These are phyloP conservation scores for Colletotrichum destructivum DNA, from an alignment of 2,329 filamentous ascomycete species.

Conservation along the genomic window DNA sequence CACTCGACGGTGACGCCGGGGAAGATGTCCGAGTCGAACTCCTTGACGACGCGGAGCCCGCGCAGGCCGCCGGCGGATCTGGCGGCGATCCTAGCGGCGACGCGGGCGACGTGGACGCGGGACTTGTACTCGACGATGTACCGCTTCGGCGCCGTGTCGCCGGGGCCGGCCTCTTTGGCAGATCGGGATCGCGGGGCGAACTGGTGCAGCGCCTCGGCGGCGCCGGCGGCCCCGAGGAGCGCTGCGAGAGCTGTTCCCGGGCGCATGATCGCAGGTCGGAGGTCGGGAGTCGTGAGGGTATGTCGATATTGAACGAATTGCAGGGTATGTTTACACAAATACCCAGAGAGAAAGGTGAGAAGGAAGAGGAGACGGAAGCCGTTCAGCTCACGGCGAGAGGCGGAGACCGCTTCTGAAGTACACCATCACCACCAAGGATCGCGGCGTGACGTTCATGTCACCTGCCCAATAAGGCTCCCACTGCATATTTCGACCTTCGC, in stretches of 20 bases:
- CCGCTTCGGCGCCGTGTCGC: slow-evolving; percentile 20
- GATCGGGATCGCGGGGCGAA: not conserved
- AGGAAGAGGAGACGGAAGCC: no score
- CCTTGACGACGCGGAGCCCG: slow-evolving; percentile 36
- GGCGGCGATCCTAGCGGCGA: slow-evolving; percentile 7
- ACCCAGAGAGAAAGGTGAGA: no score
- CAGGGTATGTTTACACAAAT: no score
- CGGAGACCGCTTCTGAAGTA: no score
- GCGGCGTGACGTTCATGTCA: no score
- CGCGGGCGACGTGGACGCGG: slow-evolving; percentile 5
- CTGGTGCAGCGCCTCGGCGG: not conserved
- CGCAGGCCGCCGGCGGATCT: not conserved
- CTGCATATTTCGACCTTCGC: no score
- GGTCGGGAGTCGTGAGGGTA: no score
- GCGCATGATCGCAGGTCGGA: not conserved
- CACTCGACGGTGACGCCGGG: slow-evolving; percentile 53
- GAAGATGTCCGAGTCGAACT: slow-evolving; percentile 50
- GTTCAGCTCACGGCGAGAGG: no score
- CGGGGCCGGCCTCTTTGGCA: slow-evolving; percentile 1
- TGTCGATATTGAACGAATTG: no score
- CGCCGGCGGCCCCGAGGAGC: not conserved
- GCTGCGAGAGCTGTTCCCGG: not conserved
- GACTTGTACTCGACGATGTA: slow-evolving; percentile 41
- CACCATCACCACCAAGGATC: no score
- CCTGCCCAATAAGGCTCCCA: no score